Conservation (phyloP, 257 asterid genomes). For the Nicotiana tomentosiformis region DNA sequence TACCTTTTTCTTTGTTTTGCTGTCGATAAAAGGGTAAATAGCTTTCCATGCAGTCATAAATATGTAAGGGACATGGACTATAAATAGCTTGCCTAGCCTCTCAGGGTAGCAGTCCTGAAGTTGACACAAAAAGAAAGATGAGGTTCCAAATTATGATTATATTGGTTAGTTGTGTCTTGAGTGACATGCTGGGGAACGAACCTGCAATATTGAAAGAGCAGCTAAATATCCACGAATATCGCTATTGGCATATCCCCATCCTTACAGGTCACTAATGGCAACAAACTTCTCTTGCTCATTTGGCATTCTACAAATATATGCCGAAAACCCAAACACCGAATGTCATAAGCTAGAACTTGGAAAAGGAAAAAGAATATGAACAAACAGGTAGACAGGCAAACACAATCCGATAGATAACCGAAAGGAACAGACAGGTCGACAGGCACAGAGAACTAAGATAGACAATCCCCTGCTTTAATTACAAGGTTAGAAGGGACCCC, state of each 20-base stretch:
- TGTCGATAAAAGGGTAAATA: constrained; percentile 79
- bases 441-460: no score
- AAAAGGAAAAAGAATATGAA: neutral
- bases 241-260: constrained; percentile 73
- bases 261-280: constrained; percentile 63
- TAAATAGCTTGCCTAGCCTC: constrained; percentile 72
- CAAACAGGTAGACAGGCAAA: neutral
- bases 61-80: constrained; percentile 67
- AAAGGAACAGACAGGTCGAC: neutral
- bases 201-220: constrained; percentile 70
- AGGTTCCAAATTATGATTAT: neutral
- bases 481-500: no score
- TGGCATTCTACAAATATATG: constrained; percentile 43
- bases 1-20: constrained; percentile 81
- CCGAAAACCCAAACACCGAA: neutral
- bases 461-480: no score
- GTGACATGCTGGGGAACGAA: constrained; percentile 1
- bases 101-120: constrained; percentile 84
- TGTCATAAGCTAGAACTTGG: neutral
- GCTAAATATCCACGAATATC: constrained; percentile 83
- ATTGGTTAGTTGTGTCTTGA: neutral
- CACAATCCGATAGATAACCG: neutral
- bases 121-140: neutral
- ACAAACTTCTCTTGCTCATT: constrained; percentile 77
- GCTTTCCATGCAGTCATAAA: constrained; percentile 92